These are phyloP conservation scores for Microbotryum intermedium DNA, from an alignment of 1,284 basidiomycete species.

Conservation along the genomic window DNA sequence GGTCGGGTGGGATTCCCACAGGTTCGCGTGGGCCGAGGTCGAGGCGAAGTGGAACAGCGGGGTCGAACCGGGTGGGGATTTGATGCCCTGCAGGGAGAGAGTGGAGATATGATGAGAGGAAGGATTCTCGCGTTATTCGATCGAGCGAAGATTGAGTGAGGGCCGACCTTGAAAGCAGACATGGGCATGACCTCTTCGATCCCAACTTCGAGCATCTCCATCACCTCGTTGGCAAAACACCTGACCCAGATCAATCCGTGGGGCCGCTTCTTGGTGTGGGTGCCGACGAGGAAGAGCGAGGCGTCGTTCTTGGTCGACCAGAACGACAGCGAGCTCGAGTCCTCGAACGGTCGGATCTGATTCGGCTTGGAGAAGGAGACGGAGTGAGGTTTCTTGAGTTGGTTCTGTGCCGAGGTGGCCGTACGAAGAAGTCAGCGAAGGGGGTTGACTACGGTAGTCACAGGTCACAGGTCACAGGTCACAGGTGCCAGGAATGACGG, in stretches of 20 bases:
- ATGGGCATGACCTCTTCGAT: slow-evolving; percentile 72
- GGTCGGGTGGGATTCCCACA: slow-evolving; percentile 84
- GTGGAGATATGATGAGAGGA: not conserved
- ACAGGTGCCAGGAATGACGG: slow-evolving; percentile 22
- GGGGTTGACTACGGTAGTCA: not conserved
- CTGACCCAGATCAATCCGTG: slow-evolving; percentile 77
- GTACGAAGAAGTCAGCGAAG: not conserved
- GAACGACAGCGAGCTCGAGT: slow-evolving; percentile 71
- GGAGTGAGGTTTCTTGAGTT: slow-evolving; percentile 76
- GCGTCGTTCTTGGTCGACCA: slow-evolving; percentile 94
- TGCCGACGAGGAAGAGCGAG: slow-evolving; percentile 78
- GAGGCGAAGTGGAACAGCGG: slow-evolving; percentile 92
- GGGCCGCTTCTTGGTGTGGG: slow-evolving; percentile 90
- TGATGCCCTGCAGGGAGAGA: slow-evolving; percentile 53
- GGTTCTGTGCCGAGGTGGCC: slow-evolving; percentile 53
- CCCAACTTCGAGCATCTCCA: slow-evolving; percentile 93
- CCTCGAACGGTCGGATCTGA: slow-evolving; percentile 81
- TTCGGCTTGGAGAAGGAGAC: slow-evolving; percentile 87
- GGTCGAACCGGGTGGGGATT: slow-evolving; percentile 81
- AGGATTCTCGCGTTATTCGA: no score
- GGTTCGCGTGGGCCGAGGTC: slow-evolving; percentile 43
- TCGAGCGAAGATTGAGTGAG: no score
- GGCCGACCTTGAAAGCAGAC: slow-evolving; percentile 65
- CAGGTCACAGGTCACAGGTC: not conserved
- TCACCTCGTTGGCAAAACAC: slow-evolving; percentile 75